These are phyloP conservation scores for Anthracocystis panici-leucophaei DNA, from an alignment of 1,284 basidiomycete species.

Conservation along the genomic window DNA sequence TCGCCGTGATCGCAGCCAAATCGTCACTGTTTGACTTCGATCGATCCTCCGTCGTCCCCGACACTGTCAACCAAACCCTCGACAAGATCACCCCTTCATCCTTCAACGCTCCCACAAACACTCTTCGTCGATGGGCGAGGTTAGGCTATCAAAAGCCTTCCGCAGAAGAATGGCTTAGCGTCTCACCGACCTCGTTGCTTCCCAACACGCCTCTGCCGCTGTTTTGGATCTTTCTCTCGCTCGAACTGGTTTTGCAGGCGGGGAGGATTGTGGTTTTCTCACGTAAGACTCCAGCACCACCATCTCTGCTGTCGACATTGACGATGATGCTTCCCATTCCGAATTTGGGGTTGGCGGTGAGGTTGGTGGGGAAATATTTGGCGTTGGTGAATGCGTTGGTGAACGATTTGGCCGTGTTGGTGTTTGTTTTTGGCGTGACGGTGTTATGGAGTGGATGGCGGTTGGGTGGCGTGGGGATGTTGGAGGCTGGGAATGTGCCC, in stretches of 20 bases:
- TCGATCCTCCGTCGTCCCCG: slow-evolving; percentile 26
- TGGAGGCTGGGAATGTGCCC: slow-evolving; percentile 6
- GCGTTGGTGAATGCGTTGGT: slow-evolving; percentile 45
- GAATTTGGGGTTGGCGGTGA: slow-evolving; percentile 30
- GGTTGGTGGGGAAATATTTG: slow-evolving; percentile 33
- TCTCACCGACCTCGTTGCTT: background rate
- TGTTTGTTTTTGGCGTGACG: slow-evolving; percentile 53
- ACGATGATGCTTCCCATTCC: slow-evolving; percentile 43
- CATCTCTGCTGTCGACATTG: slow-evolving; percentile 34
- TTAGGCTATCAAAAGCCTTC: slow-evolving; percentile 53
- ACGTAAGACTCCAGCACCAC: slow-evolving; percentile 37
- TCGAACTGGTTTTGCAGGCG: slow-evolving; percentile 61
- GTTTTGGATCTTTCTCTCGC: slow-evolving; percentile 66
- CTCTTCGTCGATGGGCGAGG: slow-evolving; percentile 55
- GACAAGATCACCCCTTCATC: slow-evolving; percentile 6
- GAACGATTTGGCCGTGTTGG: slow-evolving; percentile 54
- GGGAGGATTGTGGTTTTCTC: slow-evolving; percentile 50
- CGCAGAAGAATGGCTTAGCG: slow-evolving; percentile 21
- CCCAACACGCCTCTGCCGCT: slow-evolving; percentile 41
- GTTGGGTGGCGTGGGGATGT: slow-evolving; percentile 34
- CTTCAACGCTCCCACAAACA: background rate
- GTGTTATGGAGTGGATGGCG: slow-evolving; percentile 42
- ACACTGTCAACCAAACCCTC: slow-evolving; percentile 16
- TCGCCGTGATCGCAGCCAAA: slow-evolving; percentile 39
- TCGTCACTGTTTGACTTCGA: slow-evolving; percentile 43